Evolutionary conservation across 2,329 filamentous ascomycete species (phyloP), one percentile per base, ranked within the genome.

Genomic region (Sordariomycetes sp.): DNA sequence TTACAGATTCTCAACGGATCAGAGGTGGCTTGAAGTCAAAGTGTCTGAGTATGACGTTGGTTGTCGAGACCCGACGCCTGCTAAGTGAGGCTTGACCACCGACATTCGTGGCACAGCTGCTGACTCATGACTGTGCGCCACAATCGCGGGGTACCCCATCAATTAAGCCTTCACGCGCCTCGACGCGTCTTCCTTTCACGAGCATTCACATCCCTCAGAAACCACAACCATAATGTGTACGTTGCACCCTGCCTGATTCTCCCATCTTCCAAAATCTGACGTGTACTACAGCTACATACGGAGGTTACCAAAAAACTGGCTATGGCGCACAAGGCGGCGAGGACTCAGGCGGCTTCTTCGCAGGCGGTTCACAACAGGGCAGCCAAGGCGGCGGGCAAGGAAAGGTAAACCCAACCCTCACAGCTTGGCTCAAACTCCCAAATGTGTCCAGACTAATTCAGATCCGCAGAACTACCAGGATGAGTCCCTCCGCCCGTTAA

Each of bases 401-500:
- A 41, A 70, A 65, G 58, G 68, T 68, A 54, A 40, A 42, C 33
- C 9, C 6, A 20, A 21, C 9, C 15, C 9, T 17, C 10, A 15
- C 15, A 25, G 23, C 17, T 16, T 28, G 8, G 25, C 12, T n/a
- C n/a, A n/a, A 34, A 5, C 32, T 18, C 8, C 32, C 18, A 29
- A 9, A 29, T 29, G 27, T 11, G 16, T 9, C 27, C n/a, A n/a
- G n/a, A 9, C 27, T 15, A 32, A 23, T 8, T 12, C n/a, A n/a
- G 8, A 10, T 16, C 1, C 17, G 7, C 39, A 77, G 70, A 63
- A 66, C 39, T 82, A 82, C 55, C 71, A 73, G 46, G 85, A 93
- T 59, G 86, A 95, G 49, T 88, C 86, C 15, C 73, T 98, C 34
- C 83, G 92, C 29, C 88, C 92, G 1, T 84, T 95, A 30, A 98